phyloP scores from a whole-genome alignment of 2,329 filamentous ascomycete genomes.

The Endothia cerciana region DNA sequence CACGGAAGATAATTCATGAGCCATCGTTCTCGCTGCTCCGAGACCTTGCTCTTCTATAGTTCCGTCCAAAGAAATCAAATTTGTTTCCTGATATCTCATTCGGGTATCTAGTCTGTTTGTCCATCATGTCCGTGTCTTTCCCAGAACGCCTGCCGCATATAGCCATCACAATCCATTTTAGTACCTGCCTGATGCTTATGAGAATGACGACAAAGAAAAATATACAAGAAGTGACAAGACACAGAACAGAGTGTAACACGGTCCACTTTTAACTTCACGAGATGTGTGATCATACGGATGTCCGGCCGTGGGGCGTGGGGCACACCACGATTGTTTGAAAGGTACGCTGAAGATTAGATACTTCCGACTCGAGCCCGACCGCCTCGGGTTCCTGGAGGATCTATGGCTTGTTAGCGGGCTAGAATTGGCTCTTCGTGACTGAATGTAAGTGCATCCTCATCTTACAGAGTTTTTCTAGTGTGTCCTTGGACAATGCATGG shows the following conservation, averaged over 20 bases:
- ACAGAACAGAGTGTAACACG: background rate
- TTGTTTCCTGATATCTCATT: background rate
- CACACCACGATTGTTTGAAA: background rate
- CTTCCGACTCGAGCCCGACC: background rate
- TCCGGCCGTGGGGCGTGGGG: background rate
- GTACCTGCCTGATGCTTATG: background rate
- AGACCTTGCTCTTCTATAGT: background rate
- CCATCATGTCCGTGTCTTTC: background rate
- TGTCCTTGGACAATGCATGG: constrained; percentile 17
- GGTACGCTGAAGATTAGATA: background rate
- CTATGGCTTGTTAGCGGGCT: background rate
- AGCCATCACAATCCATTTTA: background rate
- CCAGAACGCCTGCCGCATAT: background rate
- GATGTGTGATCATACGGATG: background rate
- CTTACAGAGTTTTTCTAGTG: constrained; percentile 9
- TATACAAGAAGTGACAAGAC: background rate
- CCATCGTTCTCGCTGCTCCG: background rate
- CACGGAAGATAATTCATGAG: background rate
- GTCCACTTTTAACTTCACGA: background rate
- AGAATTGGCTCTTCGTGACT: background rate
- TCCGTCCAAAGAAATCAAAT: background rate
- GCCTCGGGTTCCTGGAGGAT: constrained; percentile 3
- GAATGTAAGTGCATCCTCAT: background rate
- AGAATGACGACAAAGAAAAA: background rate
- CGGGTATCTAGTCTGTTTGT: background rate